Conservation (phyloP, 371 early-diverging fungal genomes). For the Chytridium lagenaria region DNA sequence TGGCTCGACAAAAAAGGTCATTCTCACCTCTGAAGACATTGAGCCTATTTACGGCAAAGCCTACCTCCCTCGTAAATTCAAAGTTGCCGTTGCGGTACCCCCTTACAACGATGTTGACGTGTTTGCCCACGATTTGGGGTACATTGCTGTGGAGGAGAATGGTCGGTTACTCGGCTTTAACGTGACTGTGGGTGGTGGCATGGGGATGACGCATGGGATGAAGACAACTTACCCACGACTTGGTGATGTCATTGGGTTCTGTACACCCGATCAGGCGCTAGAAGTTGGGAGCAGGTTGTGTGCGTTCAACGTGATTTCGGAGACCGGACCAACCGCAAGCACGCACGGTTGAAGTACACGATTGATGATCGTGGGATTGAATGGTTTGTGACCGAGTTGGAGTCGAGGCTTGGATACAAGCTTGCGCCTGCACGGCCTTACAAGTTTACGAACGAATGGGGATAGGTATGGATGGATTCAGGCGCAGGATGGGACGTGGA, state of each 20-base stretch:
- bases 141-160: slow-evolving; percentile 84
- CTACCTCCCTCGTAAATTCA: slow-evolving; percentile 94
- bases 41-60: slow-evolving; percentile 92
- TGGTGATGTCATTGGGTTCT: slow-evolving; percentile 79
- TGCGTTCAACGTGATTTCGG: slow-evolving; percentile 92
- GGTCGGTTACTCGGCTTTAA: slow-evolving; percentile 85
- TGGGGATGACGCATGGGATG: slow-evolving; percentile 97
- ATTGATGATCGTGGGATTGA: slow-evolving; percentile 90
- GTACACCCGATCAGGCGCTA: slow-evolving; percentile 77
- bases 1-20: slow-evolving; percentile 90
- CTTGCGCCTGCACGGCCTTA: slow-evolving; percentile 71
- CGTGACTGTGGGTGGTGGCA: slow-evolving; percentile 93
- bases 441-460: slow-evolving; percentile 82
- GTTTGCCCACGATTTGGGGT: slow-evolving; percentile 92
- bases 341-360: slow-evolving; percentile 96
- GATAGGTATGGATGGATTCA: slow-evolving; percentile 93
- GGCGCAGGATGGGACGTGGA: slow-evolving; percentile 68
- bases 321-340: slow-evolving; percentile 95
- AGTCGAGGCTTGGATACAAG: slow-evolving; percentile 74
- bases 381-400: slow-evolving; percentile 87
- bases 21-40: slow-evolving; percentile 75
- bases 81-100: slow-evolving; percentile 92
- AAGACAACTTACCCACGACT: slow-evolving; percentile 92
- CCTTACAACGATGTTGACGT: slow-evolving; percentile 96
- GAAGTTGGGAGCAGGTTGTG: slow-evolving; percentile 86